Evolutionary conservation across 1,284 basidiomycete species (phyloP).

Genomic region (Ceratobasidium sp.): DNA sequence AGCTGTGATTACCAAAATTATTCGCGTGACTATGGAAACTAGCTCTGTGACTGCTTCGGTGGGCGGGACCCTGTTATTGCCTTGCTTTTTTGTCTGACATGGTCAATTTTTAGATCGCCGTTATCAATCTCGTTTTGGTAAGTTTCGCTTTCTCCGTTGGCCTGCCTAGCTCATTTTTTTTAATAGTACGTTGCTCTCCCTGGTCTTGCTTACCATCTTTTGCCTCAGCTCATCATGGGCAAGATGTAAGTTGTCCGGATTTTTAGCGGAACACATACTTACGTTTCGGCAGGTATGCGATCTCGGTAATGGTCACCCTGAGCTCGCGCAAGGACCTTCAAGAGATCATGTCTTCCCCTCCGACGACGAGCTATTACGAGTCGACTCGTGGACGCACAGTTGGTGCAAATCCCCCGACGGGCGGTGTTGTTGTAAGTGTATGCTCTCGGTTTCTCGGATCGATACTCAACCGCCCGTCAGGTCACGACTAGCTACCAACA

Average conservation of each 20-base stretch:
- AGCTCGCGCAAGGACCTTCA: slow-evolving; percentile 39
- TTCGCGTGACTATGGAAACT: slow-evolving; percentile 41
- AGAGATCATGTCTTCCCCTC: slow-evolving; percentile 39
- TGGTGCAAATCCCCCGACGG: background rate
- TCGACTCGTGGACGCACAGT: slow-evolving; percentile 30
- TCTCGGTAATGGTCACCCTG: slow-evolving; percentile 41
- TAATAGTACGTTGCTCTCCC: slow-evolving; percentile 40
- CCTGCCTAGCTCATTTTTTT: background rate
- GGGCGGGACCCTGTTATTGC: background rate
- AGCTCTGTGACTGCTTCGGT: slow-evolving; percentile 40
- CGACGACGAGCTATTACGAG: slow-evolving; percentile 36
- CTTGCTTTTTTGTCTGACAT: background rate
- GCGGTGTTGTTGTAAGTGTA: slow-evolving; percentile 33
- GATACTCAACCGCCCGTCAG: background rate
- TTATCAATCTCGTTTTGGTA: slow-evolving; percentile 41
- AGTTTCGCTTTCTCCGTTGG: background rate
- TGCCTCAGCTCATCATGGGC: slow-evolving; percentile 41
- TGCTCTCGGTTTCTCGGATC: background rate
- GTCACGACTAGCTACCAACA: slow-evolving; percentile 36
- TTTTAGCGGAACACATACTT: background rate
- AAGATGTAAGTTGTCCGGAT: slow-evolving; percentile 37
- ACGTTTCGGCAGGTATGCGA: slow-evolving; percentile 37
- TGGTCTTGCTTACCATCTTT: slow-evolving; percentile 40
- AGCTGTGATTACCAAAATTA: slow-evolving; percentile 40
- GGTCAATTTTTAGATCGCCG: slow-evolving; percentile 33